Evolutionary conservation across 2,329 filamentous ascomycete genomes (phyloP).

Genomic region (Cytospora piceicola): DNA sequence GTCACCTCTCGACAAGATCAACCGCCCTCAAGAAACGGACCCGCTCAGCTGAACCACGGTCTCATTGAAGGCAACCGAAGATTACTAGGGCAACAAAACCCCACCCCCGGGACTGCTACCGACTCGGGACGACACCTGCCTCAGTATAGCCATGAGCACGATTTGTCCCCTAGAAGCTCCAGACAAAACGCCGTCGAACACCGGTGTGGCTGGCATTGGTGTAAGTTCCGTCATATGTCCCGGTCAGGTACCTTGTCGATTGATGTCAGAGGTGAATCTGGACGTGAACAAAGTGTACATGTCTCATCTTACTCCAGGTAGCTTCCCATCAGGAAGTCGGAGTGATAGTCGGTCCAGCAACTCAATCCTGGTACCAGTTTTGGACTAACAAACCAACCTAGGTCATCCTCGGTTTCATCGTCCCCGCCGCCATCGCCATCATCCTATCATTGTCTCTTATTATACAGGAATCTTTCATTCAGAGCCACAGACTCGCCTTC

Average conservation of each 20-base stretch:
- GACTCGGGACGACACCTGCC: not conserved
- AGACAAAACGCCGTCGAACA: conserved; percentile 18
- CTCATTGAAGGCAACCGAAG: not conserved
- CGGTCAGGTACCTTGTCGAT: not conserved
- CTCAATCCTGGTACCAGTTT: not conserved
- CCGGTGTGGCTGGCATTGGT: conserved; percentile 23
- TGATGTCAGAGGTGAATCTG: too few relatives aligned
- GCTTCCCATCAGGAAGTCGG: not conserved
- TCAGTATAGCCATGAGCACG: not conserved
- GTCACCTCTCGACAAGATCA: not conserved
- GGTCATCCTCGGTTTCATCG: conserved; percentile 30
- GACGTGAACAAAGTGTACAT: too few relatives aligned
- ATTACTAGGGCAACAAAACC: not conserved
- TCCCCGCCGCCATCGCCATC: conserved; percentile 26
- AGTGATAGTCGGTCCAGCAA: not conserved
- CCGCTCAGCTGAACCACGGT: not conserved
- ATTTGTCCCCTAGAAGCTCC: conserved; percentile 13
- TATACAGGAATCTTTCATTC: conserved; percentile 28
- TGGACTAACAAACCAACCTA: conserved; percentile 4
- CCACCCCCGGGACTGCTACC: not conserved
- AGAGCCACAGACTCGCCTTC: conserved; percentile 17
- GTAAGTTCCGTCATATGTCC: conserved; percentile 14
- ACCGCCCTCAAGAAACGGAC: too few relatives aligned
- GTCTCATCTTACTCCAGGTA: too few relatives aligned
- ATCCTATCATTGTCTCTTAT: conserved; percentile 28